A percentile compares a stretch with the other conserved stretches of the same genome.
These are phyloP conservation scores for Takakia lepidozioides DNA, from an alignment of 225 moss, liverwort and hornwort genomes.

Conservation along the genomic window DNA sequence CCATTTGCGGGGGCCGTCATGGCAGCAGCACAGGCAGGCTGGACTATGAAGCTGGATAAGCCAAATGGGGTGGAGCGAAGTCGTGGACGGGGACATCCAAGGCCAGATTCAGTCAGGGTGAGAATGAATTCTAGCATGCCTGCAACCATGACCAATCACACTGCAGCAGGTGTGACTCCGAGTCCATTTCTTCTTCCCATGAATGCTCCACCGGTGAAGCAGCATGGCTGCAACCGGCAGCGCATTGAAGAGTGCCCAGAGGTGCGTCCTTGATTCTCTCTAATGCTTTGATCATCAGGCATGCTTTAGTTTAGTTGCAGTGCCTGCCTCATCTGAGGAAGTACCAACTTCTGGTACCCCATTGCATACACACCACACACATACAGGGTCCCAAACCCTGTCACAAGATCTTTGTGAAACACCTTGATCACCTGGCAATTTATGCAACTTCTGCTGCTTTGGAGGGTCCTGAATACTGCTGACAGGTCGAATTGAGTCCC, in stretches of 20 bases:
- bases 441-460: no score
- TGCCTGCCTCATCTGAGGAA: neutral
- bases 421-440: no score
- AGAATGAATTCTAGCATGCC: slow-evolving; percentile 36
- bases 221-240: slow-evolving; percentile 81
- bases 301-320: neutral
- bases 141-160: slow-evolving; percentile 22
- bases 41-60: slow-evolving; percentile 84
- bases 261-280: slow-evolving; percentile 48
- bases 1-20: slow-evolving; percentile 84
- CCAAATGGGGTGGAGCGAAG: slow-evolving; percentile 50
- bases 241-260: slow-evolving; percentile 82
- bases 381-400: no score
- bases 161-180: slow-evolving; percentile 26
- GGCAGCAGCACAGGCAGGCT: slow-evolving; percentile 88
- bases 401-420: no score
- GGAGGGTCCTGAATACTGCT: no score
- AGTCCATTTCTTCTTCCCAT: slow-evolving; percentile 59
- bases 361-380: no score
- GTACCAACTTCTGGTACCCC: neutral
- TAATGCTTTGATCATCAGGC: no score
- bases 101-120: slow-evolving; percentile 34
- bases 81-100: slow-evolving; percentile 36
- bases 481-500: no score
- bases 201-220: slow-evolving; percentile 82